Evolutionary conservation across 83 land plant genomes (phyloP).

Genomic region (Picea mariana): DNA sequence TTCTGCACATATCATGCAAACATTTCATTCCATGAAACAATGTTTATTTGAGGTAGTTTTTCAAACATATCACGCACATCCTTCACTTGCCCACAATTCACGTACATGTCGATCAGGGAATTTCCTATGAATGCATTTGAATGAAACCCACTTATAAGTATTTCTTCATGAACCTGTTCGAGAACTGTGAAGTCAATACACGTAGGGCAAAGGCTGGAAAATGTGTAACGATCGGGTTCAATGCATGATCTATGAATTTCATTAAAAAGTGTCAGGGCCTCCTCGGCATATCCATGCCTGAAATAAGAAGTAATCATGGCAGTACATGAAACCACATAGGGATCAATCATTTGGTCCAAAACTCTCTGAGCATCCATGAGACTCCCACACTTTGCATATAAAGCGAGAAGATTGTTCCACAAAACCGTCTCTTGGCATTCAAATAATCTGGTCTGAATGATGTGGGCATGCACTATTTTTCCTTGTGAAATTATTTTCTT

Average conservation of each 20-base stretch:
- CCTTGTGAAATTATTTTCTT: not conserved
- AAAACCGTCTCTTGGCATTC: not conserved
- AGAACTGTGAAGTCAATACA: slow-evolving; percentile 23
- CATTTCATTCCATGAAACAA: slow-evolving; percentile 22
- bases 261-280: slow-evolving; percentile 24
- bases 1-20: slow-evolving; percentile 38
- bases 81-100: not conserved
- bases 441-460: not conserved
- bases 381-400: not conserved
- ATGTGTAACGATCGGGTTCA: slow-evolving; percentile 25
- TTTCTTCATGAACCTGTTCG: slow-evolving; percentile 20
- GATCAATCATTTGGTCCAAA: not conserved
- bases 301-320: not conserved
- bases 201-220: slow-evolving; percentile 23
- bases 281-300: not conserved
- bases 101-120: not conserved
- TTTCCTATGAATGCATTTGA: slow-evolving; percentile 13
- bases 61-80: not conserved
- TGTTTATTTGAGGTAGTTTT: not conserved
- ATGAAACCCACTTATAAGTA: slow-evolving; percentile 20
- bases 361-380: not conserved
- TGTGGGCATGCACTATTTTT: not conserved
- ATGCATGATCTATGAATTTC: slow-evolving; percentile 22
- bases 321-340: not conserved
- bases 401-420: not conserved